A percentile compares a stretch with the other conserved stretches of the same genome.
These are phyloP conservation scores for Leersia perrieri DNA, from an alignment of 176 grass and related monocot species.

Conservation along the genomic window DNA sequence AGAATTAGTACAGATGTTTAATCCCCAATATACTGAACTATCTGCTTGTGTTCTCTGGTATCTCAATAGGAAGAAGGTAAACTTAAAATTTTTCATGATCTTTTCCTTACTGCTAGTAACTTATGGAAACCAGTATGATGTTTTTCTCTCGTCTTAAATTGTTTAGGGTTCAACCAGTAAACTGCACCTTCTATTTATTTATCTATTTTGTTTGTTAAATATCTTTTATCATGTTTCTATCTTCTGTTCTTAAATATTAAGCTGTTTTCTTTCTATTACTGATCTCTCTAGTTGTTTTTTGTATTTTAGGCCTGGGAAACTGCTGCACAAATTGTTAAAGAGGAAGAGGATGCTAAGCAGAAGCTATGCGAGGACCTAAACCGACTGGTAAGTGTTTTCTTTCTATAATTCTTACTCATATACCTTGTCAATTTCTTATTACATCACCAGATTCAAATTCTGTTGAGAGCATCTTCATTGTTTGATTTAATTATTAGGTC, in stretches of 20 bases:
- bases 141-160: neutral
- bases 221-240: neutral
- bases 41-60: neutral
- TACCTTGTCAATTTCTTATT: neutral
- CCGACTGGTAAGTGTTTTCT: constrained; percentile 52
- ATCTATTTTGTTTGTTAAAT: neutral
- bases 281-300: constrained; percentile 10
- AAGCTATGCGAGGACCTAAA: constrained; percentile 86
- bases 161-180: neutral
- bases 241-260: neutral
- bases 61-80: neutral
- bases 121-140: neutral
- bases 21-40: neutral
- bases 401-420: constrained; percentile 16
- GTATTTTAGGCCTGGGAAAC: constrained; percentile 79
- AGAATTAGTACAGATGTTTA: neutral
- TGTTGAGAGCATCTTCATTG: constrained; percentile 15
- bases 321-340: constrained; percentile 70
- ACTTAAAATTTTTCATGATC: neutral
- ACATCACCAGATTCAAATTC: constrained; percentile 6
- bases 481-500: constrained; percentile 58
- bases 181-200: neutral
- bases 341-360: constrained; percentile 82
- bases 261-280: constrained; percentile 15
- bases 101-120: constrained; percentile 8